A percentile compares a stretch with the other conserved stretches of the same genome.
phyloP scores from a whole-genome alignment of 2,329 filamentous ascomycete species.

The Catunica adiposa region DNA sequence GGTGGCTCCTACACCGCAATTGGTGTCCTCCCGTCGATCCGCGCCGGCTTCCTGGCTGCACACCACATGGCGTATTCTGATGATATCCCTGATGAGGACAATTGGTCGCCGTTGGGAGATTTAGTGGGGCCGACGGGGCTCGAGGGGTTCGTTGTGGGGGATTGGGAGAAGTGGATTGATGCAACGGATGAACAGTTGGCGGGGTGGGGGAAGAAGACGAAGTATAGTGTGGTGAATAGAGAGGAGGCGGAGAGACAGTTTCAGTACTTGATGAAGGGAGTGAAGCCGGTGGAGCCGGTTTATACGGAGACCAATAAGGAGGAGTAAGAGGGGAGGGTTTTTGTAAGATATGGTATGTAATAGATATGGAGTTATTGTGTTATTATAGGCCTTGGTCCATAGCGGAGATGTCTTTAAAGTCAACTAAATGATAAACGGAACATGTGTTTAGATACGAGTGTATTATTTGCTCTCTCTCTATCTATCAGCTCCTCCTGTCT shows the following conservation, averaged over 20 bases:
- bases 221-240: not conserved
- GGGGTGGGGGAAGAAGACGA: not conserved
- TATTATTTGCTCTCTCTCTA: no score
- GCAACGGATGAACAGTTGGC: not conserved
- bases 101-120: slow-evolving; percentile 14
- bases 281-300: not conserved
- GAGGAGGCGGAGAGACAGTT: not conserved
- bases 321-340: not conserved
- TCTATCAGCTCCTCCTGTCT: no score
- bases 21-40: slow-evolving; percentile 35
- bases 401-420: no score
- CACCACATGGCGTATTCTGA: slow-evolving; percentile 20
- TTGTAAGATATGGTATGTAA: no score
- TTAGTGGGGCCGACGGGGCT: slow-evolving; percentile 21
- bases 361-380: no score
- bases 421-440: no score
- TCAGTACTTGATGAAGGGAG: not conserved
- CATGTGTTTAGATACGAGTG: no score
- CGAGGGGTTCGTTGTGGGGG: not conserved
- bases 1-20: slow-evolving; percentile 37
- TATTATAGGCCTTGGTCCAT: no score
- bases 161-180: not conserved
- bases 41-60: slow-evolving; percentile 32
- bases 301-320: not conserved
- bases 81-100: not conserved